Conservation (phyloP, 176 grass and related monocot species). For the Zea luxurians region DNA sequence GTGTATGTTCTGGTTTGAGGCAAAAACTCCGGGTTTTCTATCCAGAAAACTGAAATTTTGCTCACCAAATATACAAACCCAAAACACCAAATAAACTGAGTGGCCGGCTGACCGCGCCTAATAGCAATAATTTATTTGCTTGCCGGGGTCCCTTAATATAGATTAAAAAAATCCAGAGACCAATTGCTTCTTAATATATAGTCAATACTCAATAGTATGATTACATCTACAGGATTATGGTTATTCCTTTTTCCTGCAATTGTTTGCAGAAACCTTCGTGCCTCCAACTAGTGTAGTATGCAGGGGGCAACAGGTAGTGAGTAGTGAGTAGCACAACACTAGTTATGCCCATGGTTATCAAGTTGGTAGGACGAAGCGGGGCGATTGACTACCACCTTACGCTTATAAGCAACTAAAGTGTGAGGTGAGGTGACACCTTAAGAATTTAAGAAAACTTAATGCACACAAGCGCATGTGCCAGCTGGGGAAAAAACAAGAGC, state of each 20-base stretch:
- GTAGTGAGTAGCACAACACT: not conserved
- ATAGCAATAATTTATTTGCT: not conserved
- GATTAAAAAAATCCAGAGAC: not conserved
- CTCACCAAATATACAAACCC: not conserved
- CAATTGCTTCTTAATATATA: not conserved
- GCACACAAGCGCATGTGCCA: conserved; percentile 10
- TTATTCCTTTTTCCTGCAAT: not conserved
- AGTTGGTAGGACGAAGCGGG: not conserved
- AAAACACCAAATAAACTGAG: not conserved
- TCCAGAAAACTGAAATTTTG: not conserved
- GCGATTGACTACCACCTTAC: not conserved
- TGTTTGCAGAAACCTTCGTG: conserved; percentile 6
- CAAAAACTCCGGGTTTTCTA: not conserved
- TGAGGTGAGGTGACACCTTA: not conserved
- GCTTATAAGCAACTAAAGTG: not conserved
- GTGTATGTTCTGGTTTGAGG: not conserved
- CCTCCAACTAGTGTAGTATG: not conserved
- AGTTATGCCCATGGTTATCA: not conserved
- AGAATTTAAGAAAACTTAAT: not conserved
- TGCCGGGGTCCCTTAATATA: not conserved
- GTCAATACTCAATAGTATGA: not conserved
- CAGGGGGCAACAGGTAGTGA: not conserved
- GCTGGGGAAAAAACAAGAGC: not conserved
- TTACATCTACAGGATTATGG: not conserved
- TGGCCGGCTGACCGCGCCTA: not conserved